A percentile compares a stretch with the other conserved stretches of the same genome.
phyloP scores from a whole-genome alignment of 192 early-diverging fungal species.

The Funneliformis geosporum region DNA sequence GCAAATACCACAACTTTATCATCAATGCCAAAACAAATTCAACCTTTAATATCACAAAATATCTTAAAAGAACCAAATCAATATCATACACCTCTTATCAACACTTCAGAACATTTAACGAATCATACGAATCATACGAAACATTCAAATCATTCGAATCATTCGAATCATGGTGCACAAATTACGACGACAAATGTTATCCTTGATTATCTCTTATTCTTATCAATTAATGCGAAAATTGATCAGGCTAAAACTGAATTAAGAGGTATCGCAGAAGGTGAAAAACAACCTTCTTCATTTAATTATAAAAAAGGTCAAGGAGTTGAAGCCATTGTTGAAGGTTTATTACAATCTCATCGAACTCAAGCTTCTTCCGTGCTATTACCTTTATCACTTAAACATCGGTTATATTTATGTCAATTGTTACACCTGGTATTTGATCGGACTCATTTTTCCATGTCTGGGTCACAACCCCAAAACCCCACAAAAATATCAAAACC shows the following conservation, averaged over 20 bases:
- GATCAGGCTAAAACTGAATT: slow-evolving; percentile 6
- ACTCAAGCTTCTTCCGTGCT: neutral
- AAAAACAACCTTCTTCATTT: neutral
- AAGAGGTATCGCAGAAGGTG: neutral
- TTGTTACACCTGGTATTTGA: slow-evolving; percentile 11
- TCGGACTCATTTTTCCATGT: neutral
- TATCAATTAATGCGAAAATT: slow-evolving; percentile 11
- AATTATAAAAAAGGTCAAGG: neutral
- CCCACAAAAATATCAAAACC: neutral
- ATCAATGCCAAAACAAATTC: no score
- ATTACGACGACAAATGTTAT: slow-evolving; percentile 8
- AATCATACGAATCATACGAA: no score
- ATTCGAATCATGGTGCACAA: no score
- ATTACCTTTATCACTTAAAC: slow-evolving; percentile 14
- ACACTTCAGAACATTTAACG: neutral
- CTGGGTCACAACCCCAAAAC: neutral
- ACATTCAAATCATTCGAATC: no score
- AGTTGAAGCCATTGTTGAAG: slow-evolving; percentile 5
- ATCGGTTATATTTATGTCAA: slow-evolving; percentile 14
- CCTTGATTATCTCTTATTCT: slow-evolving; percentile 4
- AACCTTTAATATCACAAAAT: no score
- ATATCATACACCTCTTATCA: neutral
- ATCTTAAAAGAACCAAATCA: no score
- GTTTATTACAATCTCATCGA: slow-evolving; percentile 16
- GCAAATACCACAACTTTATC: no score